These are phyloP conservation scores for Pseudopyrenochaeta lycopersici DNA, from an alignment of 2,329 filamentous ascomycete genomes.

Conservation along the genomic window DNA sequence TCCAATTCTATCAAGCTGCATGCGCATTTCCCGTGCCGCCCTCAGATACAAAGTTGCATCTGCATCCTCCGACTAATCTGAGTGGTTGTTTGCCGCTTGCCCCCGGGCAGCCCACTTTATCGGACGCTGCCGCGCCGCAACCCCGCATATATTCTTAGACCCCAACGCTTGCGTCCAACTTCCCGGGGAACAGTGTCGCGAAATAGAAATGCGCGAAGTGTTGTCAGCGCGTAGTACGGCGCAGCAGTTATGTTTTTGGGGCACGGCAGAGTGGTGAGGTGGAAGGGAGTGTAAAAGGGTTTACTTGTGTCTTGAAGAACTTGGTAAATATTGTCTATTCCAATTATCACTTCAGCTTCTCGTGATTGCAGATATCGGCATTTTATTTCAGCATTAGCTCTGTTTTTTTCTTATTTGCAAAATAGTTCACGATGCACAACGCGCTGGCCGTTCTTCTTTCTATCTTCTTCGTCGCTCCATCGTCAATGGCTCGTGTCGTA, in stretches of 20 bases:
- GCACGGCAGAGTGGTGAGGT: not conserved
- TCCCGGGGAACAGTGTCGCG: constrained; percentile 3
- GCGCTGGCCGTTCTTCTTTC: constrained; percentile 11
- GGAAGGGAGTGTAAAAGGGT: not conserved
- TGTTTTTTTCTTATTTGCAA: not conserved
- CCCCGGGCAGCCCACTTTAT: constrained; percentile 7
- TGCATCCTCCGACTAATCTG: not conserved
- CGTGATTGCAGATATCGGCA: no score
- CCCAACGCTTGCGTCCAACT: constrained; percentile 1
- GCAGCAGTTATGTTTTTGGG: not conserved
- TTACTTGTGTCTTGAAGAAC: not conserved
- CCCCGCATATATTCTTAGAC: constrained; percentile 8
- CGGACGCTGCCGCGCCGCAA: constrained; percentile 15
- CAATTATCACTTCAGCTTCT: no score
- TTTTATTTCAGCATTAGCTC: no score
- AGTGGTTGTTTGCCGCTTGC: constrained; percentile 5
- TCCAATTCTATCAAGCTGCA: no score
- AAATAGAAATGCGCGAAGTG: constrained; percentile 9
- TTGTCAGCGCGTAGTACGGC: constrained; percentile 10
- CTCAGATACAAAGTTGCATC: not conserved
- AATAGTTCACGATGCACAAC: constrained; percentile 14
- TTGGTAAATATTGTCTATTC: no score
- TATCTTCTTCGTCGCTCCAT: constrained; percentile 1
- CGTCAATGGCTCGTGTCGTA: not conserved
- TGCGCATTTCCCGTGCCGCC: not conserved